phyloP scores from a whole-genome alignment of 768 basidiomycete genomes.

The Sarcodon aspratus region DNA sequence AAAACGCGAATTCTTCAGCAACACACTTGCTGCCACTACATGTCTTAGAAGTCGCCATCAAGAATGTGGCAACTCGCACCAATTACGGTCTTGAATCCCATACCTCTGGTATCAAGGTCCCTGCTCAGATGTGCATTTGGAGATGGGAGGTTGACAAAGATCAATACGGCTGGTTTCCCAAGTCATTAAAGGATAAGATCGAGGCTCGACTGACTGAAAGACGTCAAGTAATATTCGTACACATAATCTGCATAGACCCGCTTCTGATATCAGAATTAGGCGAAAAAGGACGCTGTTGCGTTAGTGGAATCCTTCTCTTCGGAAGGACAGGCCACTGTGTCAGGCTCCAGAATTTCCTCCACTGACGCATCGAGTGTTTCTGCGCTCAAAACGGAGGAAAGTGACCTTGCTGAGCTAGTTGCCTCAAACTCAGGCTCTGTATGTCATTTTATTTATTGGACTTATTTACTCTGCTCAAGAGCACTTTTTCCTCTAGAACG shows the following conservation, averaged over 20 bases:
- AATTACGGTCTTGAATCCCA: slow-evolving; percentile 70
- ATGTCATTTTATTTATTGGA: background rate
- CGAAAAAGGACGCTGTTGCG: slow-evolving; percentile 40
- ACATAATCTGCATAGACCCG: background rate
- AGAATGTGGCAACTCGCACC: slow-evolving; percentile 46
- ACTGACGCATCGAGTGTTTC: no score
- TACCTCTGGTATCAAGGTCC: slow-evolving; percentile 35
- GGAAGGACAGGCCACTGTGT: slow-evolving; percentile 40
- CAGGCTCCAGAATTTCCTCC: slow-evolving; percentile 22
- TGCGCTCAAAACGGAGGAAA: no score
- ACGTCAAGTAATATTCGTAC: slow-evolving; percentile 34
- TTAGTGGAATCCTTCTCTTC: slow-evolving; percentile 49
- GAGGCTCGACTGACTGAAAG: slow-evolving; percentile 54
- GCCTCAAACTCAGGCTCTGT: slow-evolving; percentile 17
- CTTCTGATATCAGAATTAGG: slow-evolving; percentile 24
- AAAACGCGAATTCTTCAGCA: slow-evolving; percentile 18
- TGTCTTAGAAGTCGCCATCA: slow-evolving; percentile 55
- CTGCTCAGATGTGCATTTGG: slow-evolving; percentile 65
- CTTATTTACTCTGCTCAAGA: background rate
- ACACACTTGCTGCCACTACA: slow-evolving; percentile 25
- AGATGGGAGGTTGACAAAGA: slow-evolving; percentile 73
- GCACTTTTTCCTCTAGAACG: background rate
- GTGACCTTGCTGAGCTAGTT: no score
- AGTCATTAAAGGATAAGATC: slow-evolving; percentile 49
- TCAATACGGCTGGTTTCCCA: slow-evolving; percentile 53